Percentiles rank a stretch among this genome's conserved stretches.
These are phyloP conservation scores for Candida michaelii DNA, from an alignment of 805 yeast species.

Conservation along the genomic window DNA sequence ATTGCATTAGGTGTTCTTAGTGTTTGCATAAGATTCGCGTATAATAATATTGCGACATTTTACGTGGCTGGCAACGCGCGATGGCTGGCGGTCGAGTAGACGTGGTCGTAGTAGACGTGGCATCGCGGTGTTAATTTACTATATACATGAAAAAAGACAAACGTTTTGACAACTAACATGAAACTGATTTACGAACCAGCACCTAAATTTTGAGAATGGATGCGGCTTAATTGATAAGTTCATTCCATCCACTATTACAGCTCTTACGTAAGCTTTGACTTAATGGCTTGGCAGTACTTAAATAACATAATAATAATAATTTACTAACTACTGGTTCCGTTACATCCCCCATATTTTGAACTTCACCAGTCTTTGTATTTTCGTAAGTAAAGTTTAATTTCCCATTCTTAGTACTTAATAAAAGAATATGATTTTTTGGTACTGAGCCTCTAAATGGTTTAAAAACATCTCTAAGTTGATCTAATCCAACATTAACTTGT, in stretches of 20 bases:
- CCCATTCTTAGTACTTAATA: conserved; percentile 46
- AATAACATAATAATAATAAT: conserved; percentile 71
- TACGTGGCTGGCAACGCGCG: conserved; percentile 1
- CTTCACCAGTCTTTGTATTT: conserved; percentile 25
- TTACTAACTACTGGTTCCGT: conserved; percentile 61
- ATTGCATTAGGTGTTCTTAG: neutral
- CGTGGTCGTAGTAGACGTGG: neutral
- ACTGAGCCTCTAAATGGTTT: conserved; percentile 64
- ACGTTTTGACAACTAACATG: too few species aligned
- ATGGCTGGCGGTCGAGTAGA: too few species aligned
- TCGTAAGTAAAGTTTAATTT: conserved; percentile 26
- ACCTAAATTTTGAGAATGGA: too few species aligned
- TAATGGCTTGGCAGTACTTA: conserved; percentile 68
- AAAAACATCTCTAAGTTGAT: conserved; percentile 63
- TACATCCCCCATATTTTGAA: conserved; percentile 54
- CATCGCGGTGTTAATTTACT: conserved; percentile 1
- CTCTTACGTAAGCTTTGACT: conserved; percentile 52
- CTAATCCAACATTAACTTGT: conserved; percentile 56
- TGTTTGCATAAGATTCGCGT: neutral
- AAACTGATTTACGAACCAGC: too few species aligned
- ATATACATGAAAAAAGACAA: too few species aligned
- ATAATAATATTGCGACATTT: conserved; percentile 2
- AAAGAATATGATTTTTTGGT: conserved; percentile 67
- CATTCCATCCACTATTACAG: conserved; percentile 33
- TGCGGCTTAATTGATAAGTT: too few species aligned